Evolutionary conservation across 192 early-diverging fungal species (phyloP).

Genomic region (Coemansia furcata): DNA sequence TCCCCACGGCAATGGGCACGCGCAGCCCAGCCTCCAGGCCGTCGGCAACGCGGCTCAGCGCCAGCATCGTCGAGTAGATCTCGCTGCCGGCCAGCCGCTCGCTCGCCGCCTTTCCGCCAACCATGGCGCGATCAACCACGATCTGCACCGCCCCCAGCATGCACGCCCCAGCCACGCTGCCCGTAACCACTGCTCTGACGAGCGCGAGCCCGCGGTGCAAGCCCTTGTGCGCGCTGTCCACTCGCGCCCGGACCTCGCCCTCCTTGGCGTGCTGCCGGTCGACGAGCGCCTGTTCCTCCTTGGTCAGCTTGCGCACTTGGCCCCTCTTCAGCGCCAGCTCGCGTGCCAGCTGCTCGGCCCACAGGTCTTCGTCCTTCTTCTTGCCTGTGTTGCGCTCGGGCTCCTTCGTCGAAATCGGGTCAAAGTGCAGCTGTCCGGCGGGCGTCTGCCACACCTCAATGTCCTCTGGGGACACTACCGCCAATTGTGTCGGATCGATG

Average conservation of each 20-base stretch:
- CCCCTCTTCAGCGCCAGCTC: slow-evolving; percentile 27
- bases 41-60: slow-evolving; percentile 52
- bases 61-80: slow-evolving; percentile 59
- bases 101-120: slow-evolving; percentile 19
- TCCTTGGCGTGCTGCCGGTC: slow-evolving; percentile 74
- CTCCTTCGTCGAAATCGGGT: slow-evolving; percentile 25
- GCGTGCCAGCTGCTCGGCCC: slow-evolving; percentile 38
- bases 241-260: slow-evolving; percentile 62
- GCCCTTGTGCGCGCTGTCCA: slow-evolving; percentile 52
- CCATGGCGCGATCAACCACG: slow-evolving; percentile 54
- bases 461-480: slow-evolving; percentile 23
- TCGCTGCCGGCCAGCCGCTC: slow-evolving; percentile 53
- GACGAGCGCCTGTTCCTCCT: slow-evolving; percentile 71
- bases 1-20: slow-evolving; percentile 31
- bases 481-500: slow-evolving; percentile 26
- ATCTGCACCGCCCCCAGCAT: slow-evolving; percentile 58
- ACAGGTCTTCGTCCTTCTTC: slow-evolving; percentile 31
- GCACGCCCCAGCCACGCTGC: slow-evolving; percentile 55
- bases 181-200: slow-evolving; percentile 63
- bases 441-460: slow-evolving; percentile 39
- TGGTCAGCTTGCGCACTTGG: slow-evolving; percentile 27
- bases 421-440: slow-evolving; percentile 25
- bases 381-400: background rate
- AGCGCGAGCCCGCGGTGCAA: slow-evolving; percentile 65
- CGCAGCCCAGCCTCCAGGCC: slow-evolving; percentile 29